These are phyloP conservation scores for Byssothecium circinans DNA, from an alignment of 2,329 filamentous ascomycete genomes.

Conservation along the genomic window DNA sequence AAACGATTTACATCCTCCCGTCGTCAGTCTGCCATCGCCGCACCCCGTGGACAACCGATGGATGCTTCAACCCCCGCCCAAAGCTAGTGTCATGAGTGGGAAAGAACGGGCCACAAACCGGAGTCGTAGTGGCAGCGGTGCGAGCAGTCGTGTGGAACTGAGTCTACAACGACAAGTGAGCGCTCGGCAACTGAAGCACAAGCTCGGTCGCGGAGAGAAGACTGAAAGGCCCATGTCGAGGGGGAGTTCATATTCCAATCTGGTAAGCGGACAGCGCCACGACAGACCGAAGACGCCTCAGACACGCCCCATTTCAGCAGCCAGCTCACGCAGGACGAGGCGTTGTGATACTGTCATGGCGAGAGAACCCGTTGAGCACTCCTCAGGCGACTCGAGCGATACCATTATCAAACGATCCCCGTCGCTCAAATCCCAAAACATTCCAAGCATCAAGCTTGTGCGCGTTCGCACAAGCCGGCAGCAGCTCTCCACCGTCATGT, in stretches of 20 bases:
- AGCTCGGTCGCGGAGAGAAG: constrained; percentile 39
- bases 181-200: constrained; percentile 40
- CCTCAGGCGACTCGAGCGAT: constrained; percentile 28
- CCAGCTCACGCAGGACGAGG: constrained; percentile 31
- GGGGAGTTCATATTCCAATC: constrained; percentile 38
- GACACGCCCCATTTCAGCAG: constrained; percentile 31
- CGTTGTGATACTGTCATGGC: constrained; percentile 33
- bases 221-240: constrained; percentile 40
- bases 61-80: constrained; percentile 94
- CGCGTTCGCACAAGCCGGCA: constrained; percentile 32
- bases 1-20: constrained; percentile 83
- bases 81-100: constrained; percentile 86
- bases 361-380: constrained; percentile 25
- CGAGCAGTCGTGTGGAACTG: constrained; percentile 45
- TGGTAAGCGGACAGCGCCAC: constrained; percentile 27
- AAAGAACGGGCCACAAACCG: constrained; percentile 68
- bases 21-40: constrained; percentile 73
- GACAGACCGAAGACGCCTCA: constrained; percentile 36
- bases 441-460: constrained; percentile 24
- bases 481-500: constrained; percentile 38
- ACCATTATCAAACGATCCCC: constrained; percentile 20
- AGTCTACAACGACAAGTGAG: constrained; percentile 45
- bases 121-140: constrained; percentile 56
- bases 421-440: constrained; percentile 12
- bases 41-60: constrained; percentile 74